phyloP scores from a whole-genome alignment of 2,329 filamentous ascomycete genomes.

The Fusarium scirpi region DNA sequence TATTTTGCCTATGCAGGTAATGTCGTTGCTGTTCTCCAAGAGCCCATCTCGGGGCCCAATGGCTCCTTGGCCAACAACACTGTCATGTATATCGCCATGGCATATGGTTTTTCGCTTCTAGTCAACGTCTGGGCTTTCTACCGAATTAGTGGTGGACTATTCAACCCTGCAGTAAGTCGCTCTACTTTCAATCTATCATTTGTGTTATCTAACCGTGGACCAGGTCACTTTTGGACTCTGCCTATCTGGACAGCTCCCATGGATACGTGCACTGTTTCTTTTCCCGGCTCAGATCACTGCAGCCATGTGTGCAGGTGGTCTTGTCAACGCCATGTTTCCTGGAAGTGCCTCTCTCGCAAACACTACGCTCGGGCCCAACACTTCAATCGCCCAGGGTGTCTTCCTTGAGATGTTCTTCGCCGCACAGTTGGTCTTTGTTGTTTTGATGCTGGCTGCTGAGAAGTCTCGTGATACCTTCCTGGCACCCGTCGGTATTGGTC shows the following conservation, averaged over 20 bases:
- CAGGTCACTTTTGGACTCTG: conserved; percentile 42
- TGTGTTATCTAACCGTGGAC: not conserved
- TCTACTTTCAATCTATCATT: accelerated
- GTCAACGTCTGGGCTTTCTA: conserved; percentile 68
- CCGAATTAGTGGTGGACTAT: conserved; percentile 61
- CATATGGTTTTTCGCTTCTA: conserved; percentile 53
- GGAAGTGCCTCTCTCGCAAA: conserved; percentile 64
- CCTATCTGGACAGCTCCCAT: conserved; percentile 34
- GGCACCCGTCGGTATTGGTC: conserved; percentile 75
- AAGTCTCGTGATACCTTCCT: conserved; percentile 77
- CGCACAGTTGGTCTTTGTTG: conserved; percentile 68
- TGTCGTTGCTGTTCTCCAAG: conserved; percentile 32
- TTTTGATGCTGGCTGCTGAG: conserved; percentile 75
- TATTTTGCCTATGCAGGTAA: conserved; percentile 45
- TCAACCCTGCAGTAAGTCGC: conserved; percentile 52
- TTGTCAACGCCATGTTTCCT: conserved; percentile 67
- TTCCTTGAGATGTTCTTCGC: conserved; percentile 75
- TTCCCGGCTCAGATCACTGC: conserved; percentile 66
- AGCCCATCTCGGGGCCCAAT: conserved; percentile 18
- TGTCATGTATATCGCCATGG: conserved; percentile 34
- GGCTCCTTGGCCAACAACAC: conserved; percentile 31
- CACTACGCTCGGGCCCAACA: conserved; percentile 59
- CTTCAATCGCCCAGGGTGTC: conserved; percentile 65
- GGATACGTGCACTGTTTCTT: conserved; percentile 52
- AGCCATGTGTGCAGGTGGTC: conserved; percentile 66